Evolutionary conservation across 169 alveolate species (phyloP).

Genomic region (Eimeria acervulina): DNA sequence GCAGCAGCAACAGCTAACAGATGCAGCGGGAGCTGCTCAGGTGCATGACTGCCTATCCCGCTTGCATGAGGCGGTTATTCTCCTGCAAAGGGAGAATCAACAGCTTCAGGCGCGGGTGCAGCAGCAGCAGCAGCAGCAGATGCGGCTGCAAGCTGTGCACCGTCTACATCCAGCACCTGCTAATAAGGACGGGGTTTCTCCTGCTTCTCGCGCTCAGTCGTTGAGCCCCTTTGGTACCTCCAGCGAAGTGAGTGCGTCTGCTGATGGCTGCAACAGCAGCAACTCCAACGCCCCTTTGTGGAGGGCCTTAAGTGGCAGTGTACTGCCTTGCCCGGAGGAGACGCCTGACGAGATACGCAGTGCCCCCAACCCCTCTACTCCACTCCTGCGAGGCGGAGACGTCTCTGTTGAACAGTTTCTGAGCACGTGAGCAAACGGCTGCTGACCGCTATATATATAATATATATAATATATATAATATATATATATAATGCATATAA

Average conservation of each 20-base stretch:
- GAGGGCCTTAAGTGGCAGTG: conserved; percentile 63
- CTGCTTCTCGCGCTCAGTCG: conserved; percentile 48
- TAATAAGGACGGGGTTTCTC: not conserved
- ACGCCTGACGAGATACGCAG: conserved; percentile 64
- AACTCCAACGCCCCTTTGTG: conserved; percentile 20
- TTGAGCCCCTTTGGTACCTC: conserved; percentile 38
- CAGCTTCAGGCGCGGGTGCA: conserved; percentile 42
- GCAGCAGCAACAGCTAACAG: conserved; percentile 54
- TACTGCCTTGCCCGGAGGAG: conserved; percentile 44
- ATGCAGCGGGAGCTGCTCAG: conserved; percentile 63
- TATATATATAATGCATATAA: no score
- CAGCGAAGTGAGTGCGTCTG: conserved; percentile 43
- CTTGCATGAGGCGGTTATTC: conserved; percentile 42
- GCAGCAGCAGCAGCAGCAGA: conserved; percentile 73
- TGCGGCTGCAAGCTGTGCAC: conserved; percentile 15
- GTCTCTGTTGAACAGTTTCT: conserved; percentile 68
- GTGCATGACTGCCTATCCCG: conserved; percentile 47
- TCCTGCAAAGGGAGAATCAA: conserved; percentile 59
- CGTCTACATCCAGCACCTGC: conserved; percentile 28
- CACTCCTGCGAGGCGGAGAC: conserved; percentile 47
- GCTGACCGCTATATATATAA: no score
- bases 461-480: no score
- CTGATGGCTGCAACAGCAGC: conserved; percentile 57
- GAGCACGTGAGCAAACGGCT: conserved; percentile 23
- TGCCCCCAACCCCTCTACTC: conserved; percentile 80